A percentile compares a stretch with the other conserved stretches of the same genome.
Evolutionary conservation across 306 rosid genomes (phyloP).

Genomic region (Quercus suber): DNA sequence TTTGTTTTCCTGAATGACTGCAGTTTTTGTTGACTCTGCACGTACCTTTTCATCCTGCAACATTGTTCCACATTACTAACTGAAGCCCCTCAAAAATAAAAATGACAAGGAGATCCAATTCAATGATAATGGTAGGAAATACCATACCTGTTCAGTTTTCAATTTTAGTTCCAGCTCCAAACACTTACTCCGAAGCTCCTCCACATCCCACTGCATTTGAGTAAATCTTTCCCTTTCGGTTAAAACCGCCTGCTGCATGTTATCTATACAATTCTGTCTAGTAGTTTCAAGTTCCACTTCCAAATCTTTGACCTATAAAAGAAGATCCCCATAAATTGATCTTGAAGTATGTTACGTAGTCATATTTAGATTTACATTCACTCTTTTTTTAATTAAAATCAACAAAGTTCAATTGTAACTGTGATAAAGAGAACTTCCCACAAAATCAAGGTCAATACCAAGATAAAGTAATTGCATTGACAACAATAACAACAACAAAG

Average conservation of each 20-base stretch:
- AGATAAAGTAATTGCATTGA: neutral
- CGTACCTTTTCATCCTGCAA: conserved; percentile 72
- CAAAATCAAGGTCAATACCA: neutral
- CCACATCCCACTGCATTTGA: conserved; percentile 91
- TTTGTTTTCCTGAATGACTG: conserved; percentile 65
- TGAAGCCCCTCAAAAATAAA: conserved; percentile 20
- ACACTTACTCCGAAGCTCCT: conserved; percentile 69
- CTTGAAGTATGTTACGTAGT: conserved; percentile 3
- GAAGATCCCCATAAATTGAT: conserved; percentile 4
- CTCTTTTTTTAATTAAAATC: neutral
- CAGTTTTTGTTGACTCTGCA: conserved; percentile 55
- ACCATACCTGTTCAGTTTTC: conserved; percentile 65
- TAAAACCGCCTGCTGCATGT: conserved; percentile 70
- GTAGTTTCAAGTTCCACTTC: conserved; percentile 93
- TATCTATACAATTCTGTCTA: conserved; percentile 59
- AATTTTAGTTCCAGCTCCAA: conserved; percentile 63
- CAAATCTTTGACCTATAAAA: conserved; percentile 75
- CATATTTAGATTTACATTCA: neutral
- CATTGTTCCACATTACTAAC: conserved; percentile 19
- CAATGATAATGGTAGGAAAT: conserved; percentile 18
- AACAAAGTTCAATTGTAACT: neutral
- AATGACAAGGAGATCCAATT: conserved; percentile 17
- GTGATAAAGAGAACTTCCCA: neutral
- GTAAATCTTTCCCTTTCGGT: conserved; percentile 72
- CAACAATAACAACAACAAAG: neutral